Conservation (phyloP, 2,329 filamentous ascomycete species). For the Cryphonectria carpinicola region DNA sequence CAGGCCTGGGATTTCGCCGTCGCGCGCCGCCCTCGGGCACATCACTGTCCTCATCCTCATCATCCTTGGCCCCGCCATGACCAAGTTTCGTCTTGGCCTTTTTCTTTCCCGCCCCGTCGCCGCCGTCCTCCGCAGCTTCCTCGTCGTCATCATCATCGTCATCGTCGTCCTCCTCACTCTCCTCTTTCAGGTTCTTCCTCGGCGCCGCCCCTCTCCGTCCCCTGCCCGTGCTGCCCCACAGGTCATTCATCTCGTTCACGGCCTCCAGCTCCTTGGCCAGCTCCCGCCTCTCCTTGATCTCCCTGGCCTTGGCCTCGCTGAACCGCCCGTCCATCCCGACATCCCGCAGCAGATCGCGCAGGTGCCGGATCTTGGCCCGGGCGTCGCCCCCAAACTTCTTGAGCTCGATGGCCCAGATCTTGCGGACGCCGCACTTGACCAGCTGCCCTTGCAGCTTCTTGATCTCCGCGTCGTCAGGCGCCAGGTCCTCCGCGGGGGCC, state of each 20-base stretch:
- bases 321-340: slow-evolving; percentile 88
- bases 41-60: slow-evolving; percentile 38
- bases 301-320: slow-evolving; percentile 78
- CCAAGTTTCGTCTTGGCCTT: slow-evolving; percentile 36
- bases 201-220: slow-evolving; percentile 47
- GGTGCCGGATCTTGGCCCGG: slow-evolving; percentile 80
- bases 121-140: slow-evolving; percentile 34
- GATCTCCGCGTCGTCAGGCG: slow-evolving; percentile 76
- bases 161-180: slow-evolving; percentile 35
- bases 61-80: slow-evolving; percentile 35
- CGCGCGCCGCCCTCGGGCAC: slow-evolving; percentile 49
- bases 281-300: slow-evolving; percentile 88
- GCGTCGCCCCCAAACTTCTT: slow-evolving; percentile 71
- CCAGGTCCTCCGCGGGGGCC: slow-evolving; percentile 38
- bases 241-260: slow-evolving; percentile 78
- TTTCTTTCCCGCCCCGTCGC: slow-evolving; percentile 32
- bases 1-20: slow-evolving; percentile 52
- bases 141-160: slow-evolving; percentile 39
- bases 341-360: slow-evolving; percentile 78
- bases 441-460: slow-evolving; percentile 88
- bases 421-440: slow-evolving; percentile 87
- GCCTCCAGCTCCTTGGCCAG: slow-evolving; percentile 81
- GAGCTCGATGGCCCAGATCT: slow-evolving; percentile 87
- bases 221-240: slow-evolving; percentile 67
- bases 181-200: slow-evolving; percentile 44